Evolutionary conservation across 106 monocot species (phyloP), one percentile per base, ranked within the genome.

Genomic region (Agapanthus africanus): DNA sequence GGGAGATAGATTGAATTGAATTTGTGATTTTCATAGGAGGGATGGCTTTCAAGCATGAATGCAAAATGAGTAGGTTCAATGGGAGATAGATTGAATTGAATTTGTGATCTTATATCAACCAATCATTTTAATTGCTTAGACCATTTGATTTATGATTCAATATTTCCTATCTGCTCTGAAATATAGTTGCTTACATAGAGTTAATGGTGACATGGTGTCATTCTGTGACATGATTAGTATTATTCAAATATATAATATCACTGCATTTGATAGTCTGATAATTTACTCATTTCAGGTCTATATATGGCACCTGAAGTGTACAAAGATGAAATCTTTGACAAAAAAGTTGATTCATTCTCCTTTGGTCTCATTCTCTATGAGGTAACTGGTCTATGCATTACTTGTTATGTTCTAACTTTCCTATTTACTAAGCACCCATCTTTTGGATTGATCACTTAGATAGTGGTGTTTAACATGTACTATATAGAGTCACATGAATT

Each of bases 311-410:
- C 95, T 66, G 95, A 95, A 76, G 64, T 95, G 40, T 91, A 81
- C 81, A 91, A 71, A 76, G 68, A 91, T 76, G 91, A 88, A 77
- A 42, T 75, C 68, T 91, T 95, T 78, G 88, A 80, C 34, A 81
- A 75, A 70, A 75, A 79, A 69, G 87, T 84, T 71, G 95, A 95
- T 78, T 68, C 77, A 62, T 95, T 88, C 74, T 91, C 95, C 21
- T 95, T 91, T 66, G 88, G 95, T 69, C 77, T 95, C 67, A 88
- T 95, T 73, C 70, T 95, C 47, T 88, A 91, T 51, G 91, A 95
- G 91, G 95, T 95, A 68, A 68, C 16, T 23, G 37, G 16, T 42
- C 27, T 66, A 42, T 15, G 26, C 15, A 37, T 42, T 7, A 66
- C 41, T 65, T 27, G 37, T 4, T 59, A 25, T 38, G 65, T 65